A percentile compares a stretch with the other conserved stretches of the same genome.
Evolutionary conservation across 768 basidiomycete species (phyloP).

Genomic region (Lactarius trivialis): DNA sequence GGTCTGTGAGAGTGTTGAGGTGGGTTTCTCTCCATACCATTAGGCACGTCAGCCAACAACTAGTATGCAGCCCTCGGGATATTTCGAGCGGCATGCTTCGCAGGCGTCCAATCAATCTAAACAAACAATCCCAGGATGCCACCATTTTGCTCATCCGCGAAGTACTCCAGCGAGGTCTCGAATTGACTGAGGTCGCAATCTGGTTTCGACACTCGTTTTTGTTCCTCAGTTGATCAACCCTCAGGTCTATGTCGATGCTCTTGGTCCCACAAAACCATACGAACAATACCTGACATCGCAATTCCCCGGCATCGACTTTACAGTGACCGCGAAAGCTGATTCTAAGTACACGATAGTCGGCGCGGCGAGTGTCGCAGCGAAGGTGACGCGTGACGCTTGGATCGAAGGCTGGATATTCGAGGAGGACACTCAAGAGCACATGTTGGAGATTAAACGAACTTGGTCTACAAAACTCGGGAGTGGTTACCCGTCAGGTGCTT

Average conservation of each 20-base stretch:
- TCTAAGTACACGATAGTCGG: slow-evolving; percentile 95
- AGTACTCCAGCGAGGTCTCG: slow-evolving; percentile 72
- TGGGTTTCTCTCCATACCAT: background rate
- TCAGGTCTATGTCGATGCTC: slow-evolving; percentile 90
- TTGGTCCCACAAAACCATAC: slow-evolving; percentile 83
- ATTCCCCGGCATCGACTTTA: slow-evolving; percentile 83
- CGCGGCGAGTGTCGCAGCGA: slow-evolving; percentile 96
- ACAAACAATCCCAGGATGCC: slow-evolving; percentile 82
- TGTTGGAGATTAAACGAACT: slow-evolving; percentile 8
- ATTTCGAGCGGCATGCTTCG: slow-evolving; percentile 91
- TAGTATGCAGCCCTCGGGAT: slow-evolving; percentile 64
- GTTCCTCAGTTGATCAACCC: background rate
- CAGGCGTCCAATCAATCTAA: slow-evolving; percentile 77
- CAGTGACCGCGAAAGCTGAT: slow-evolving; percentile 89
- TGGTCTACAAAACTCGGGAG: slow-evolving; percentile 53
- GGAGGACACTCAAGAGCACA: slow-evolving; percentile 36
- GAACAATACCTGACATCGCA: slow-evolving; percentile 71
- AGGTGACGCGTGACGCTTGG: slow-evolving; percentile 90
- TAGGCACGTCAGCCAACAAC: slow-evolving; percentile 7
- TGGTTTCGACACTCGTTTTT: background rate
- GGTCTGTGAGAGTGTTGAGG: slow-evolving; percentile 65
- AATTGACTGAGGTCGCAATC: slow-evolving; percentile 61
- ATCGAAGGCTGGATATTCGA: slow-evolving; percentile 81
- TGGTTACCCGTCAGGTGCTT: slow-evolving; percentile 84
- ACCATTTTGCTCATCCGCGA: slow-evolving; percentile 85